A percentile compares a stretch with the other conserved stretches of the same genome.
These are phyloP conservation scores for Xylariaceae sp. DNA, from an alignment of 2,329 filamentous ascomycete species.

Conservation along the genomic window DNA sequence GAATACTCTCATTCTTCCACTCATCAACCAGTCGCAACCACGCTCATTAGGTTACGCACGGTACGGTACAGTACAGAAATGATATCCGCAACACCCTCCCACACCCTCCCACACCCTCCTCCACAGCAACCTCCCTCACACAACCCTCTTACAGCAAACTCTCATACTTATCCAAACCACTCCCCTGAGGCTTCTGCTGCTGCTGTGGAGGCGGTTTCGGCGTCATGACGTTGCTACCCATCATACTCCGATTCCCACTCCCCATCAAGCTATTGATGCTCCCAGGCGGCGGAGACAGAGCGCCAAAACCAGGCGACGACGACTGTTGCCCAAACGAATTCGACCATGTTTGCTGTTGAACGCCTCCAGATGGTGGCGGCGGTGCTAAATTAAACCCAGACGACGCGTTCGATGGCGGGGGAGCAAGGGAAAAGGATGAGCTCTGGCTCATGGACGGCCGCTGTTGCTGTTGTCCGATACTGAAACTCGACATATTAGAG, in stretches of 20 bases:
- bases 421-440: conserved; percentile 54
- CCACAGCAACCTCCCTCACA: too few species aligned
- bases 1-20: too few species aligned
- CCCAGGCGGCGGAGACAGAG: conserved; percentile 16
- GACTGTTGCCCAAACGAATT: conserved; percentile 25
- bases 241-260: conserved; percentile 23
- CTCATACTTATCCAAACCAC: conserved; percentile 62
- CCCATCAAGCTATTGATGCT: conserved; percentile 25
- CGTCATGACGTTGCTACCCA: conserved; percentile 10
- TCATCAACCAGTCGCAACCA: too few species aligned
- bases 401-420: conserved; percentile 39
- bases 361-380: conserved; percentile 40
- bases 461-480: conserved; percentile 41
- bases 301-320: conserved; percentile 13
- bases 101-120: too few species aligned
- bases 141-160: conserved; percentile 60
- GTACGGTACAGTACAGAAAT: too few species aligned
- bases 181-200: conserved; percentile 32
- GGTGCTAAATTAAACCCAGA: conserved; percentile 45
- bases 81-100: too few species aligned
- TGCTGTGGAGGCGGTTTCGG: conserved; percentile 19
- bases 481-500: conserved; percentile 44
- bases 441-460: conserved; percentile 33
- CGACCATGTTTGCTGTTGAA: conserved; percentile 25
- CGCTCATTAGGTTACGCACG: too few species aligned